Conservation (phyloP, 2,329 filamentous ascomycete genomes). For the Pleomassaria siparia region DNA sequence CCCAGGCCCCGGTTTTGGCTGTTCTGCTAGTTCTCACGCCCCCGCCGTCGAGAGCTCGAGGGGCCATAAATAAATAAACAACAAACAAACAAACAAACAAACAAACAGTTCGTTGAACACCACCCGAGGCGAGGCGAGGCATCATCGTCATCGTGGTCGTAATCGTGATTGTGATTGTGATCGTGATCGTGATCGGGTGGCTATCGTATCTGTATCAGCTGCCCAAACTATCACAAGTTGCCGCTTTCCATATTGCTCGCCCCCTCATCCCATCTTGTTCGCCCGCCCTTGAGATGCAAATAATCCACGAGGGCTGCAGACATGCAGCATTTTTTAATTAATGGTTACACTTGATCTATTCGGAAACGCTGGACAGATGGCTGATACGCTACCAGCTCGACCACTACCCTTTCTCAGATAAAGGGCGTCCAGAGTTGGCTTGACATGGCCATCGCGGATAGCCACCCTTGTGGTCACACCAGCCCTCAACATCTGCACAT, state of each 20-base stretch:
- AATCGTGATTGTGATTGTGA: no score
- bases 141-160: no score
- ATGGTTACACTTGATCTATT: no score
- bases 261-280: conserved; percentile 5
- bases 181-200: conserved; percentile 8
- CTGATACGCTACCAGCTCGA: not conserved
- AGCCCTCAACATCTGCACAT: conserved; percentile 18
- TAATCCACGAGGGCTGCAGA: not conserved
- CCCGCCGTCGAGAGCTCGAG: no score
- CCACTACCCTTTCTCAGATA: not conserved
- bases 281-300: not conserved
- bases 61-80: no score
- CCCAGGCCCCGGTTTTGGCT: conserved; percentile 4
- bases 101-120: not conserved
- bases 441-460: not conserved
- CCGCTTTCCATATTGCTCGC: conserved; percentile 16
- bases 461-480: conserved; percentile 12
- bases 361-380: no score
- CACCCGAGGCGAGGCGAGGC: not conserved
- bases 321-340: not conserved
- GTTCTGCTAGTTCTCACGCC: conserved; percentile 4
- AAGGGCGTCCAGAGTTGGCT: not conserved
- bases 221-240: conserved; percentile 15
- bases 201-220: conserved; percentile 12
- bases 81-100: not conserved